Evolutionary conservation across 192 early-diverging fungal genomes (phyloP).

Genomic region (Coemansia sp.): DNA sequence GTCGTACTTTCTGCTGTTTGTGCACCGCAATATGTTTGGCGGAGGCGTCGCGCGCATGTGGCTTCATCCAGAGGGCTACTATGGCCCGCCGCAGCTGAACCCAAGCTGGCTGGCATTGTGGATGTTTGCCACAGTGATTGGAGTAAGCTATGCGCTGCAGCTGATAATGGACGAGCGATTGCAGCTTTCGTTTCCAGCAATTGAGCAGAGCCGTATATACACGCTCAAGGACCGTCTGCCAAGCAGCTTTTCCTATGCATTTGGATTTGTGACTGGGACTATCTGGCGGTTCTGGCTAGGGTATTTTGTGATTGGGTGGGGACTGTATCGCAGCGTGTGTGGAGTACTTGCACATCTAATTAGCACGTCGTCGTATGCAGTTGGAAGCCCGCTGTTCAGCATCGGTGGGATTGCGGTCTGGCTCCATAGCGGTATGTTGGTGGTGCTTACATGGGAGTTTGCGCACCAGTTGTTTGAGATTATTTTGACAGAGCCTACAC

Average conservation of each 20-base stretch:
- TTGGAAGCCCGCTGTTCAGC: slow-evolving; percentile 47
- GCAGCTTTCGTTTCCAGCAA: slow-evolving; percentile 43
- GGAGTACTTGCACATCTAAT: slow-evolving; percentile 28
- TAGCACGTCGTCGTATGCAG: slow-evolving; percentile 41
- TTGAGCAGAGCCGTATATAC: slow-evolving; percentile 50
- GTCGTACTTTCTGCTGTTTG: slow-evolving; percentile 25
- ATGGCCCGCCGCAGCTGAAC: slow-evolving; percentile 51
- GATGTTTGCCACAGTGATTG: slow-evolving; percentile 24
- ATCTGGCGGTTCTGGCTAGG: slow-evolving; percentile 41
- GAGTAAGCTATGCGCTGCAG: slow-evolving; percentile 23
- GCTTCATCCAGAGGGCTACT: slow-evolving; percentile 48
- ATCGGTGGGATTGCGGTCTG: slow-evolving; percentile 26
- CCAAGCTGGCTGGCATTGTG: slow-evolving; percentile 44
- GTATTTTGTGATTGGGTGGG: slow-evolving; percentile 49
- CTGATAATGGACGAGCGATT: slow-evolving; percentile 40
- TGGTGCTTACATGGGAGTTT: slow-evolving; percentile 43
- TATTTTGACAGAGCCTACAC: slow-evolving; percentile 45
- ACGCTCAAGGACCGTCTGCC: slow-evolving; percentile 46
- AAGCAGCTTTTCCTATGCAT: slow-evolving; percentile 22
- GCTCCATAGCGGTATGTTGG: slow-evolving; percentile 35
- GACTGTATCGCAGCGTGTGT: slow-evolving; percentile 37
- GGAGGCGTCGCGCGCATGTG: slow-evolving; percentile 29
- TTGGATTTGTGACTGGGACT: slow-evolving; percentile 23
- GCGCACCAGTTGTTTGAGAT: slow-evolving; percentile 52
- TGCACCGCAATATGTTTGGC: slow-evolving; percentile 37